Evolutionary conservation across 129 eudicot species (phyloP).

Genomic region (Smallanthus sonchifolius): DNA sequence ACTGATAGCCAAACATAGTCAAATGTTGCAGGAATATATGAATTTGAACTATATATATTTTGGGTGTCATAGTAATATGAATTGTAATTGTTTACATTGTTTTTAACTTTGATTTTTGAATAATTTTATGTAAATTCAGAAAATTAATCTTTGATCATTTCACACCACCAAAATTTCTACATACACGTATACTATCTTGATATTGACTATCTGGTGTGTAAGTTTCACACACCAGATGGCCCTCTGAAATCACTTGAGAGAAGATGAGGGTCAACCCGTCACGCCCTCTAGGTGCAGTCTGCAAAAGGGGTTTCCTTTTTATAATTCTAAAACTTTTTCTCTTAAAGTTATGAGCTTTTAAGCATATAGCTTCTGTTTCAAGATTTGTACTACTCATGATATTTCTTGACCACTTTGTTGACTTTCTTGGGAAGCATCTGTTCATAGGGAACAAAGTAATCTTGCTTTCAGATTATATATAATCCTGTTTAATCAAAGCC

Average conservation of each 20-base stretch:
- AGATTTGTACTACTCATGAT: conserved; percentile 16
- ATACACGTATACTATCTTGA: neutral
- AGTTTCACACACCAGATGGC: neutral
- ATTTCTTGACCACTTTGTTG: conserved; percentile 7
- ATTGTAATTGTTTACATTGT: neutral
- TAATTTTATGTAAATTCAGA: neutral
- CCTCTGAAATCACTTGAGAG: neutral
- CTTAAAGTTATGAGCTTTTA: neutral
- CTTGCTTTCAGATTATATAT: conserved; percentile 5
- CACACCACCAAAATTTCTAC: neutral
- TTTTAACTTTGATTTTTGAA: neutral
- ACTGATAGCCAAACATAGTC: conserved; percentile 7
- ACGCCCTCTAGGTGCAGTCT: neutral
- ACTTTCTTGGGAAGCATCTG: neutral
- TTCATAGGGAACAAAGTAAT: conserved; percentile 4
- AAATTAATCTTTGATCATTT: neutral
- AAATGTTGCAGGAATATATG: neutral
- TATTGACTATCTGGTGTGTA: neutral
- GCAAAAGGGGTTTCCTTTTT: conserved; percentile 10
- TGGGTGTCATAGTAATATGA: neutral
- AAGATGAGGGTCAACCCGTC: neutral
- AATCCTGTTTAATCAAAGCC: conserved; percentile 2
- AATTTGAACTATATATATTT: neutral
- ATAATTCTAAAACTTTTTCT: neutral
- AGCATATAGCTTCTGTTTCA: conserved; percentile 15